Conservation (phyloP, 139 green algal genomes). For the Klebsormidium nitens region DNA sequence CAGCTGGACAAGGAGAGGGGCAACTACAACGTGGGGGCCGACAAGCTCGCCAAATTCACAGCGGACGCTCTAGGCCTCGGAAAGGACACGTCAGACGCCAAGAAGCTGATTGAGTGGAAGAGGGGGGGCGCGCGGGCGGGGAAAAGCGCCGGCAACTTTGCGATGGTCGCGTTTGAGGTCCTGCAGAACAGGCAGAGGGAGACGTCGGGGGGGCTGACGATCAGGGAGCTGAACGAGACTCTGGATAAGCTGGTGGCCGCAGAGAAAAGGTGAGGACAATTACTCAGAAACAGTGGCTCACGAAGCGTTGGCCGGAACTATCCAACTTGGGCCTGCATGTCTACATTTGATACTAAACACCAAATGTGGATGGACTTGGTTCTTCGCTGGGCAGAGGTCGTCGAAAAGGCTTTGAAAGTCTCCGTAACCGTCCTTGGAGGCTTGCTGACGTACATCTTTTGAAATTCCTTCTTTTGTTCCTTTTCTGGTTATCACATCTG, state of each 20-base stretch:
- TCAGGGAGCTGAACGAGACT: constrained; percentile 17
- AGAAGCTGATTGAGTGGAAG: constrained; percentile 39
- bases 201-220: constrained; percentile 10
- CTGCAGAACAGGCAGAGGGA: constrained; percentile 15
- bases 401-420: too few relatives aligned
- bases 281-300: too few relatives aligned
- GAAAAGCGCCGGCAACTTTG: constrained; percentile 47
- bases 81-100: constrained; percentile 9
- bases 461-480: too few relatives aligned
- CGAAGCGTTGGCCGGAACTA: too few relatives aligned
- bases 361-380: too few relatives aligned
- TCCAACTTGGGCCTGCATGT: too few relatives aligned
- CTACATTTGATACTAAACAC: too few relatives aligned
- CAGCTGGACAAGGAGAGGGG: constrained; percentile 47
- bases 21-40: constrained; percentile 56
- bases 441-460: too few relatives aligned
- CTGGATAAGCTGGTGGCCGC: constrained; percentile 51
- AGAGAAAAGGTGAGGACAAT: too few relatives aligned
- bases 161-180: constrained; percentile 17
- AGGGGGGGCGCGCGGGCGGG: not conserved
- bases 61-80: constrained; percentile 41
- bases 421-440: too few relatives aligned
- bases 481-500: too few relatives aligned
- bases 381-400: too few relatives aligned
- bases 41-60: constrained; percentile 41